Base-by-base conservation (phyloP, 768 basidiomycete species). In the Trametes punicea region DNA sequence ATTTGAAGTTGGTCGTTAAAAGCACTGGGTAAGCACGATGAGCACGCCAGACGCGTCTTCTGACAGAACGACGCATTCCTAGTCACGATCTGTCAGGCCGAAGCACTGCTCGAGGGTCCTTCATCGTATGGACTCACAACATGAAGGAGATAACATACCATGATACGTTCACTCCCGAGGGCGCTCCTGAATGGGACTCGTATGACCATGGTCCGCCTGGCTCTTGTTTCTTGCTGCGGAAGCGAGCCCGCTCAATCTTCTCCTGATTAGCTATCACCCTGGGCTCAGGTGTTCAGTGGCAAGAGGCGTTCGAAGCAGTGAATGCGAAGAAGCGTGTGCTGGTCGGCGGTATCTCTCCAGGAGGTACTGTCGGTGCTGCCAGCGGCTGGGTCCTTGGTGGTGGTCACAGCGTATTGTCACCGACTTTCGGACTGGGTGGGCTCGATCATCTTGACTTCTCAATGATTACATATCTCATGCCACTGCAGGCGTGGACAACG, bases 321-420 rank as follows among this genome's bases (percentile, higher is more conserved):
- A 54, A 34, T 23, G 41, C 46, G 46, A 54, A 40, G 16, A 38
- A 34, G 15, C 51, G 52, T 7, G 47, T 50, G 10, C 33, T 53
- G 3, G 47, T 59, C 20, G 51, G 40, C 44, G 49, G 31, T 20
- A 34, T 36, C 2, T 49, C 56, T 21, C n/a, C 56, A 21, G 56
- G 51, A 5, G 77, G 73, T 21, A 73, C 77, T 5, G 70, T 81
- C 6, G 80, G 78, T 30, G 73, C 79, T 25, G 72, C 74, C 16
- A 77, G 77, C 23, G 80, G 79, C 20, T 81, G 77, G 75, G 47
- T 58, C 6, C 44, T 68, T 59, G 71, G 70, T 27, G 70, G 69
- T 6, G 69, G 71, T 5, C 70, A 70, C 45, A 66, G 65, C 29
- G 51, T 67, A 1, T 47, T 71, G 9, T 66, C 69, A 15, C 67